Evolutionary conservation across 768 basidiomycete species (phyloP).

Genomic region (Pleurotus tuber-regium): DNA sequence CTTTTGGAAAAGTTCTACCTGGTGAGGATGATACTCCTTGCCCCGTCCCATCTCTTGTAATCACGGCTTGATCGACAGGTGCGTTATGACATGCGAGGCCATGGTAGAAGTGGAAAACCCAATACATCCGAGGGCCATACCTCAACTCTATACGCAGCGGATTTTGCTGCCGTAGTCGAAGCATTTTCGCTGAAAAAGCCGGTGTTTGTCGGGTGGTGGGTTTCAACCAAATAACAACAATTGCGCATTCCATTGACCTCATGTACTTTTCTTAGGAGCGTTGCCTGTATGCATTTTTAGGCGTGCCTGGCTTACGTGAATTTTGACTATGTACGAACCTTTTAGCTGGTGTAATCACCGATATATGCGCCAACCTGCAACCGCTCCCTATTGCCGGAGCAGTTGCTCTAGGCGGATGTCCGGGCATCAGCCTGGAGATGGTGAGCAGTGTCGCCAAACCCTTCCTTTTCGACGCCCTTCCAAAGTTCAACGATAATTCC

Average conservation of each 20-base stretch:
- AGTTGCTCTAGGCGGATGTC: conserved; percentile 2
- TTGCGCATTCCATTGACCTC: too few relatives aligned
- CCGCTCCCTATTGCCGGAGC: conserved; percentile 6
- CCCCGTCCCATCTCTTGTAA: background rate
- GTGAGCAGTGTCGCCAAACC: background rate
- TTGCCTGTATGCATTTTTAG: background rate
- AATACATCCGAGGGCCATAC: conserved; percentile 1
- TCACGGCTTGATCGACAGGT: background rate
- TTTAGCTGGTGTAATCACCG: background rate
- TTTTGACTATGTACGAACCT: background rate
- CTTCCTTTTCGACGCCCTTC: background rate
- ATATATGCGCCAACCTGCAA: conserved; percentile 1
- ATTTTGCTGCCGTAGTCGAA: background rate
- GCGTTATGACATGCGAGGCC: conserved; percentile 7
- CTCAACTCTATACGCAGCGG: background rate
- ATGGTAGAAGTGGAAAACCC: conserved; percentile 9
- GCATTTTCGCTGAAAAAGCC: background rate
- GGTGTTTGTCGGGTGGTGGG: background rate
- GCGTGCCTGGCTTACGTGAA: background rate
- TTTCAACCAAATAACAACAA: too few relatives aligned
- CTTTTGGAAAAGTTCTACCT: background rate
- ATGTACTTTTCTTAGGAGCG: background rate
- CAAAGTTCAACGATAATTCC: conserved; percentile 1
- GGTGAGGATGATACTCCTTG: background rate
- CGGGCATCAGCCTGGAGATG: background rate